phyloP scores from a whole-genome alignment of 2,329 filamentous ascomycete species.

The Cladophialophora yegresii region DNA sequence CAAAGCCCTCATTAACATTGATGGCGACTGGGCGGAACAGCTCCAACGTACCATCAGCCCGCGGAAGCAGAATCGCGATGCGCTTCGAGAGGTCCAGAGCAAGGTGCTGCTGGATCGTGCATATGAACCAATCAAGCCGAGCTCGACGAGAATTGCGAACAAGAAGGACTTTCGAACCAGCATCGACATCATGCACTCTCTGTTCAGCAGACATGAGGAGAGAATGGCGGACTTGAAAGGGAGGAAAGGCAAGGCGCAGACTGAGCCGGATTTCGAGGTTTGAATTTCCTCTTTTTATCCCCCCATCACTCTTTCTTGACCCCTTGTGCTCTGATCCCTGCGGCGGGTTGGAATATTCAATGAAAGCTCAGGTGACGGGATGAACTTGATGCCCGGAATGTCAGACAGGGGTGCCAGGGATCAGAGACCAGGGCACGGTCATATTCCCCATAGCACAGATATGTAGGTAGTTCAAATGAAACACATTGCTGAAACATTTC shows the following conservation, averaged over 20 bases:
- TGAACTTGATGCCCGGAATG: conserved; percentile 16
- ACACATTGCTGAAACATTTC: conserved; percentile 44
- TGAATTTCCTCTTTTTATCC: conserved; percentile 57
- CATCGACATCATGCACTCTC: conserved; percentile 94
- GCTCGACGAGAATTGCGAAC: conserved; percentile 32
- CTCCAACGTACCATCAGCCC: conserved; percentile 92
- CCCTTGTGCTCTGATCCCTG: conserved; percentile 21
- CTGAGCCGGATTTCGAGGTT: conserved; percentile 80
- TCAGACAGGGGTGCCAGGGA: conserved; percentile 23
- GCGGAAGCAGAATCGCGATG: conserved; percentile 82
- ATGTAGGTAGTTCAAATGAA: conserved; percentile 45
- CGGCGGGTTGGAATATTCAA: not conserved
- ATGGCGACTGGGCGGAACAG: conserved; percentile 91
- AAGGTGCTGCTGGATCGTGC: conserved; percentile 57
- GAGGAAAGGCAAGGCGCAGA: conserved; percentile 54
- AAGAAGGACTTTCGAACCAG: conserved; percentile 75
- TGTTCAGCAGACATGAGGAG: conserved; percentile 70
- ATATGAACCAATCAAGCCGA: conserved; percentile 37
- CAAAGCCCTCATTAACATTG: conserved; percentile 58
- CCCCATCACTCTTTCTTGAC: conserved; percentile 37
- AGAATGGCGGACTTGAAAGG: conserved; percentile 53
- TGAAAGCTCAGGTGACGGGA: not conserved
- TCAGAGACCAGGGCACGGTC: conserved; percentile 35
- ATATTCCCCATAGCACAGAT: conserved; percentile 42
- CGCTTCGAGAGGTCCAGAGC: conserved; percentile 66